These are phyloP conservation scores for Mycena galopus DNA, from an alignment of 768 basidiomycete species.

Conservation along the genomic window DNA sequence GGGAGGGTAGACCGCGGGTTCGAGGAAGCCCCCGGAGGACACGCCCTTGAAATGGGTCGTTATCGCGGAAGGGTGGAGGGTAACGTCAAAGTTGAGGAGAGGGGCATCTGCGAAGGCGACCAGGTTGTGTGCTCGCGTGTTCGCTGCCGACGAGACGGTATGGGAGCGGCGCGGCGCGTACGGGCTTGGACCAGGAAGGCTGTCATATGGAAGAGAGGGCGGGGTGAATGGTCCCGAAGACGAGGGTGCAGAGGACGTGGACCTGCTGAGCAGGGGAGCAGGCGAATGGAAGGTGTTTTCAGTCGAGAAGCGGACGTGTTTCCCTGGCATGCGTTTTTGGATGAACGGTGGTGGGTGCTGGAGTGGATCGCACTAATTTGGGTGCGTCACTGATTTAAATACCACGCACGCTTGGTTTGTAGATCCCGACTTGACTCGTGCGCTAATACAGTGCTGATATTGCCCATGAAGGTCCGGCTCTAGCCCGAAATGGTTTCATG, in stretches of 20 bases:
- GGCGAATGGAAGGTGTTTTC: slow-evolving; percentile 25
- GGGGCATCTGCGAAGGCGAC: slow-evolving; percentile 11
- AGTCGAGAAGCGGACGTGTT: slow-evolving; percentile 20
- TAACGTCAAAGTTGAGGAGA: slow-evolving; percentile 18
- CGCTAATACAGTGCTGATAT: background rate
- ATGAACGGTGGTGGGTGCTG: background rate
- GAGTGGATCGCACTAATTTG: background rate
- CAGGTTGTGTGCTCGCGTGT: slow-evolving; percentile 16
- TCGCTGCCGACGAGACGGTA: background rate
- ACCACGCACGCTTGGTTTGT: background rate
- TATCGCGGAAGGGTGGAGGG: slow-evolving; percentile 16
- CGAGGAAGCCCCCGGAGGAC: slow-evolving; percentile 14
- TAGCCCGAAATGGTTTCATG: slow-evolving; percentile 7
- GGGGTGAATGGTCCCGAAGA: slow-evolving; percentile 21
- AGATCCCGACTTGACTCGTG: slow-evolving; percentile 14
- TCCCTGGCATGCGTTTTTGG: slow-evolving; percentile 15
- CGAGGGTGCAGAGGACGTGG: background rate
- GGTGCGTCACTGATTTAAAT: background rate
- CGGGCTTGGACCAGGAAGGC: slow-evolving; percentile 19
- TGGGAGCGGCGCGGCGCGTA: slow-evolving; percentile 16
- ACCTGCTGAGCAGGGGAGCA: slow-evolving; percentile 5
- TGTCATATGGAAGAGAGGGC: slow-evolving; percentile 14
- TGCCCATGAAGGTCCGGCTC: background rate
- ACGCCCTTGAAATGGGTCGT: slow-evolving; percentile 9
- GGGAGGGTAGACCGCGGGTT: slow-evolving; percentile 33